Conservation (phyloP, 2,329 filamentous ascomycete species). For the Sporothrix brasiliensis region DNA sequence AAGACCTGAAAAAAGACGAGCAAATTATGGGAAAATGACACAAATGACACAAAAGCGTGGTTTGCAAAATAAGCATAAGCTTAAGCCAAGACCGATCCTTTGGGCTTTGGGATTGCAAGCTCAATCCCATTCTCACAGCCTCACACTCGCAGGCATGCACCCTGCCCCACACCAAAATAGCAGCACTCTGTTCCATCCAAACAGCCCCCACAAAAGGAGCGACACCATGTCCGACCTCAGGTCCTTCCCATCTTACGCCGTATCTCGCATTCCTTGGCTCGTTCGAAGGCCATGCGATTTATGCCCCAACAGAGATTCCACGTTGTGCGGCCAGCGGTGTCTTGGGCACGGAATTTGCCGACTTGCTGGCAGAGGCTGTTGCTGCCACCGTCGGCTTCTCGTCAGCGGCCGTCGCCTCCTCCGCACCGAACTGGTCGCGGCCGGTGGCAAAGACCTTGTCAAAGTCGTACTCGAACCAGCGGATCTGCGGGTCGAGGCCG, state of each 20-base stretch:
- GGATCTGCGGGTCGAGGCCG: constrained; percentile 57
- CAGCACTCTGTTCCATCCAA: neutral
- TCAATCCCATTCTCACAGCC: neutral
- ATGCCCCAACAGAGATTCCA: constrained; percentile 13
- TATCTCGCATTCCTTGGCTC: neutral
- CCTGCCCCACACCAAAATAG: neutral
- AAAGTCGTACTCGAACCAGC: constrained; percentile 62
- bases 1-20: neutral
- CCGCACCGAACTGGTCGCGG: constrained; percentile 35
- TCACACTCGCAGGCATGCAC: neutral
- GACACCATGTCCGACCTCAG: no score
- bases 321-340: neutral
- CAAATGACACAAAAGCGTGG: neutral
- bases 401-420: neutral
- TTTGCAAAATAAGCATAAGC: no score
- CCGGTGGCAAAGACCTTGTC: constrained; percentile 39
- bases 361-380: neutral
- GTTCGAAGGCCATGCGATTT: neutral
- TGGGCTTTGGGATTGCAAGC: no score
- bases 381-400: neutral
- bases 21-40: neutral
- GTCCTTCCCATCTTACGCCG: neutral
- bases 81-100: no score
- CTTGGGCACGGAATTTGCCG: neutral
- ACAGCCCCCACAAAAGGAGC: no score